These are phyloP conservation scores for Microbotryomycetes sp. DNA, from an alignment of 1,284 basidiomycete species.

Conservation along the genomic window DNA sequence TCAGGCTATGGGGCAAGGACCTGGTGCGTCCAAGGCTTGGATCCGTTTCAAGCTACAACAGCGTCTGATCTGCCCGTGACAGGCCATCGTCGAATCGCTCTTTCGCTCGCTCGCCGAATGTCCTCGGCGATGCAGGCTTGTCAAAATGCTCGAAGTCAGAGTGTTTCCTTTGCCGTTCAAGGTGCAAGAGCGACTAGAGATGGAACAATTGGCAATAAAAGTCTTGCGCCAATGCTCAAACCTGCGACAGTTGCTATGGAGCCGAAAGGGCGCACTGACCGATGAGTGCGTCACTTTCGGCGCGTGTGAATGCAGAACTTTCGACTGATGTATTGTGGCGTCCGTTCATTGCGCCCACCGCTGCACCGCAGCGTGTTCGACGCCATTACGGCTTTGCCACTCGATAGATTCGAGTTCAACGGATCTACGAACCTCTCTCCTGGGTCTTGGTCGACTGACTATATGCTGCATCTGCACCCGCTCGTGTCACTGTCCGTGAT, in stretches of 20 bases:
- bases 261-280: conserved; percentile 21
- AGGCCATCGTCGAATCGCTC: conserved; percentile 12
- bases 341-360: neutral
- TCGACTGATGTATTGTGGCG: no score
- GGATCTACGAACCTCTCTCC: conserved; percentile 26
- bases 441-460: conserved; percentile 18
- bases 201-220: conserved; percentile 13
- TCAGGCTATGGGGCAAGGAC: conserved; percentile 24
- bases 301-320: neutral
- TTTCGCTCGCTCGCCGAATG: conserved; percentile 8
- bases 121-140: conserved; percentile 9
- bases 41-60: neutral
- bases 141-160: conserved; percentile 19
- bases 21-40: conserved; percentile 11
- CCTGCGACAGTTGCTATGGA: conserved; percentile 20
- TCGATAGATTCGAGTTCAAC: conserved; percentile 22
- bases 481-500: conserved; percentile 23
- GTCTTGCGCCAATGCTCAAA: conserved; percentile 9
- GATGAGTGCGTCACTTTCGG: conserved; percentile 4
- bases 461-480: conserved; percentile 12
- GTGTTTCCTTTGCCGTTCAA: conserved; percentile 22
- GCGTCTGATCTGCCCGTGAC: neutral
- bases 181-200: conserved; percentile 9
- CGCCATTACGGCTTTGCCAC: conserved; percentile 10
- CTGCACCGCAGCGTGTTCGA: conserved; percentile 13